Base-by-base conservation (phyloP, 805 yeast genomes). In the Saturnispora gosingensis region DNA sequence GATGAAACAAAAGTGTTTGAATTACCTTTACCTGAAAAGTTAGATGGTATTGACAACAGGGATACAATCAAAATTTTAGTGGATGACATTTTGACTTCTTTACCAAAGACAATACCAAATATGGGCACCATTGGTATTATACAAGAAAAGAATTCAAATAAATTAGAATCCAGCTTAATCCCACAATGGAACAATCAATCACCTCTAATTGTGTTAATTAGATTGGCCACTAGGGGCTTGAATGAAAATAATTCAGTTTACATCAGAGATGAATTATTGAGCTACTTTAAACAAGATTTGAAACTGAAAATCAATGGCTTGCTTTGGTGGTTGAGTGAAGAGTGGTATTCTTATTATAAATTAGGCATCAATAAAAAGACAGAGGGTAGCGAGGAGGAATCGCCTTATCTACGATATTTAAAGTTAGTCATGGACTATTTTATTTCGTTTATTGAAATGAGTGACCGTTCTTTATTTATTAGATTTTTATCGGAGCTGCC, bases 291-390 rank as follows among this genome's bases (percentile, higher is more conserved):
- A 59, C 82, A 76, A 10, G 87, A 85, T 61, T 81, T 90, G 59
- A 84, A 84, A 51, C 73, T 72, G 9, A 72, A 91, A 35, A 74
- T 90, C 11, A 95, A 87, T 53, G 68, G 83, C 35, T 81, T 88
- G 18, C 81, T 91, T 38, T 89, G 85, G 56, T 93, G 99, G 99
- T 70, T 93, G 51, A 90, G 85, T 60, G 99, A 93, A 67, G 99
- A 93, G 66, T 93, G 97, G 47, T 65, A 62, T 51, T 50, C 95
- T 82, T 80, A 68, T 72, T 79, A 46, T 86, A 83, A 61, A 53
- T 57, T 58, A 45, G 50, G 58, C 28, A 39, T 54, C n/a, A 53
- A 58, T 36, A 25, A 47, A n/a, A 39, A 45, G n/a, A 30, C 13
- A 30, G 34, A 30, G 13, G 34, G 2, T 15, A 35, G 20, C 8